Base-by-base conservation (phyloP, 192 early-diverging fungal species). In the Podila minutissima region DNA sequence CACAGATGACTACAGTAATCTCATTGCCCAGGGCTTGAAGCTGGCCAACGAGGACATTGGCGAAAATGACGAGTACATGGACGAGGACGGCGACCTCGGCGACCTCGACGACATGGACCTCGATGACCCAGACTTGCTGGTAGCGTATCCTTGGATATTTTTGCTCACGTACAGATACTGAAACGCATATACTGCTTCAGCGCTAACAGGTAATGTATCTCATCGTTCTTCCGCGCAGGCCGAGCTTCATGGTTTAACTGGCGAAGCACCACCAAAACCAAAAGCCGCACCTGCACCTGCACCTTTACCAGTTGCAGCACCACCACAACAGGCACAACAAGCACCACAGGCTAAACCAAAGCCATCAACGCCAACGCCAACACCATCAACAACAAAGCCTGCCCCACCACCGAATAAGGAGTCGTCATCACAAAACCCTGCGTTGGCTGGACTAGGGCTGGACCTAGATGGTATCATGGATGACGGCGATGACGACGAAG, bases 41-140 rank as follows among this genome's bases (percentile, higher is more conserved):
- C 71, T 81, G 29, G 77, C 77, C 24, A 79, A 67, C 31, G 71
- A 72, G 35, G 77, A 81, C 67, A 65, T 73, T 62, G 64, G 58
- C 55, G 64, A 66, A 48, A 58, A 69, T 46, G 64, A 71, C 1
- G 71, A 83, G 20, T 55, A 72, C 57, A 51, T 67, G 32, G 63
- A 59, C 6, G 72, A 66, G 17, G 79, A 74, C n/a, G 62, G 67
- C 13, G 69, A 75, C 62, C 46, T 83, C 4, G 83, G 72, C 29
- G 74, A 78, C 62, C 46, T 83, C 4, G 83, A 62, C 19, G 88
- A 84, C 46, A 67, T 68, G 26, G 89, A 89, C 62, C 33, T 88
- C 13, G 67, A 84, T 62, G 85, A 90, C 72, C 87, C 89, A 22
- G 89, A 88, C 12, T 68, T 90, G 12, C 55, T 90, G 71, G 89